Evolutionary conservation across 441 rosid species (phyloP).

Genomic region (Gossypium armourianum): DNA sequence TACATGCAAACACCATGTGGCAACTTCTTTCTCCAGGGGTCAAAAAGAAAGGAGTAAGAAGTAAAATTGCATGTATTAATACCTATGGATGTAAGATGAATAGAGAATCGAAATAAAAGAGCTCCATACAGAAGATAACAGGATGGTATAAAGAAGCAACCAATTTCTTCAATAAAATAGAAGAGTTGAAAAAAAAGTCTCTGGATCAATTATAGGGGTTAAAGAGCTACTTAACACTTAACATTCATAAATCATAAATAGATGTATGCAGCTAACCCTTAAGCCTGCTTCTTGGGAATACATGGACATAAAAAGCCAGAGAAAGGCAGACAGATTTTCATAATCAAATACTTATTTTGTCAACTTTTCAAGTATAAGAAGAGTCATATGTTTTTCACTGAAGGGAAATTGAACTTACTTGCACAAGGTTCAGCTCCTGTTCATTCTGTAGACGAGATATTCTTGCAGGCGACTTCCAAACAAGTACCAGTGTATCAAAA

Average conservation of each 20-base stretch:
- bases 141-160: not conserved
- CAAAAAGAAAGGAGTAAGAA: not conserved
- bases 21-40: not conserved
- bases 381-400: not conserved
- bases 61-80: not conserved
- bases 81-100: not conserved
- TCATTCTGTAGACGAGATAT: constrained; percentile 75
- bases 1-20: not conserved
- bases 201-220: not conserved
- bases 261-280: not conserved
- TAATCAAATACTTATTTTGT: not conserved
- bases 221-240: not conserved
- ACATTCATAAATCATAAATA: not conserved
- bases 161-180: not conserved
- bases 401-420: constrained; percentile 40
- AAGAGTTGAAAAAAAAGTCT: not conserved
- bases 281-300: not conserved
- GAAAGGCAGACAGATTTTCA: not conserved
- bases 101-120: not conserved
- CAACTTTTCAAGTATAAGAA: not conserved
- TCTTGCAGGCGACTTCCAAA: constrained; percentile 92
- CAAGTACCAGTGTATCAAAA: constrained; percentile 69
- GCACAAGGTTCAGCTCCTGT: constrained; percentile 86
- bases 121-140: not conserved
- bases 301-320: not conserved